A percentile compares a stretch with the other conserved stretches of the same genome.
phyloP scores from a whole-genome alignment of 305 asterid genomes.

The Fraxinus greggii region DNA sequence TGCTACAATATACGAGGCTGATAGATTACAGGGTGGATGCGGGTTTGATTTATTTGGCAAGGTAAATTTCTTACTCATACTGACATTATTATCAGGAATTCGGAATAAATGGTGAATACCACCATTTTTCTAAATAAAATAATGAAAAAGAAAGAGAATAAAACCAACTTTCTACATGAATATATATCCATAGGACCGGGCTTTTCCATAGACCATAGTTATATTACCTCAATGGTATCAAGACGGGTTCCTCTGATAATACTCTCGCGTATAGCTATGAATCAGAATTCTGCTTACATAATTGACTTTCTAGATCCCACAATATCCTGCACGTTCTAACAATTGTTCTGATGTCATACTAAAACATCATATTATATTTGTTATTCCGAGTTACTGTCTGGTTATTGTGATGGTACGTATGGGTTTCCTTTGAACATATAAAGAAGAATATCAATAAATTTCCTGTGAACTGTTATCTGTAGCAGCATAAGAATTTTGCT shows the following conservation, averaged over 20 bases:
- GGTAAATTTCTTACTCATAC: conserved; percentile 27
- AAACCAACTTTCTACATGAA: not conserved
- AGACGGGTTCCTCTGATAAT: not conserved
- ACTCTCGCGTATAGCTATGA: not conserved
- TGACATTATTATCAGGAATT: not conserved
- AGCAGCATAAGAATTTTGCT: not conserved
- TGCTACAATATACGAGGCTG: conserved; percentile 64
- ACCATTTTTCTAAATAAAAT: not conserved
- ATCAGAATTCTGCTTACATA: not conserved
- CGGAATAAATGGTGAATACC: not conserved
- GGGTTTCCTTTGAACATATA: not conserved
- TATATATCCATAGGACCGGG: not conserved
- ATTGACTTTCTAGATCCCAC: not conserved
- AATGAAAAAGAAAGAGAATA: not conserved
- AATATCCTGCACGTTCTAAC: not conserved
- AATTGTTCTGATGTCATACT: not conserved
- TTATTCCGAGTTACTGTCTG: not conserved
- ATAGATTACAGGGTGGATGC: conserved; percentile 44
- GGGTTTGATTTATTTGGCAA: conserved; percentile 37
- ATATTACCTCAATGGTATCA: not conserved
- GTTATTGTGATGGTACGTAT: not conserved
- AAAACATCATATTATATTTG: not conserved
- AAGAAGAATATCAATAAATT: not conserved
- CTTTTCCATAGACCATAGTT: not conserved
- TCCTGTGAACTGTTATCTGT: not conserved